Base-by-base conservation (phyloP, 805 yeast species). In the Pichia membranifaciens region DNA sequence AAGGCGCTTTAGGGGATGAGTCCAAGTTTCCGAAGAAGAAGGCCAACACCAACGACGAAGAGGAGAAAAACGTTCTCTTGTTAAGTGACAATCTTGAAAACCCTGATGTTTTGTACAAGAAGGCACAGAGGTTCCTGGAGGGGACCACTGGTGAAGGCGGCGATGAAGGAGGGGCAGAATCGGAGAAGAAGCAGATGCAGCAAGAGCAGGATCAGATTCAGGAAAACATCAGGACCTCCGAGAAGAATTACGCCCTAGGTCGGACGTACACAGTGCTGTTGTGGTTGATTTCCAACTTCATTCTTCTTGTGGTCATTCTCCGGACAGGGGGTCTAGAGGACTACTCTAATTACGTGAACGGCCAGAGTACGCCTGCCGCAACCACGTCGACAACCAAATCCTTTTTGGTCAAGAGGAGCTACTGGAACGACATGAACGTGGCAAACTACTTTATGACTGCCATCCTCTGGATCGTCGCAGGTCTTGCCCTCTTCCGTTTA, bases 391-490 rank as follows among this genome's bases (percentile, higher is more conserved):
- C 34, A 2, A 34, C 40, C 10, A 16, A 82, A 2, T 70, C 73
- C 2, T 21, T 17, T 3, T 8, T 48, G 15, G 4, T 39, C 7
- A 58, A 56, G 22, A 49, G 68, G 41, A 44, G 45, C 23, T 55
- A 53, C 21, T 52, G 53, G 53, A 45, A 47, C 39, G 54, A 56
- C 23, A 42, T 41, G 34, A 28, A 52, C 17, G 50, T 56, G n/a
- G 54, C 64, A 2, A 54, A 51, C 45, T 69, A 78, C 2, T 91
- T 90, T 61, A 77, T 91, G 71, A 77, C 89, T 12, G 86, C 90
- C 34, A 81, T 91, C 39, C 72, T 91, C 54, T 91, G 98, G 97
- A 71, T 87, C 23, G 97, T 91, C 41, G 96, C 96, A 1, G 84
- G 78, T 5, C 73, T 87, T 66, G 96, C 97, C 1, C 74, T 82